A percentile compares a stretch with the other conserved stretches of the same genome.
Conservation (phyloP, 164 flowering plant species). For the Houttuynia cordata region DNA sequence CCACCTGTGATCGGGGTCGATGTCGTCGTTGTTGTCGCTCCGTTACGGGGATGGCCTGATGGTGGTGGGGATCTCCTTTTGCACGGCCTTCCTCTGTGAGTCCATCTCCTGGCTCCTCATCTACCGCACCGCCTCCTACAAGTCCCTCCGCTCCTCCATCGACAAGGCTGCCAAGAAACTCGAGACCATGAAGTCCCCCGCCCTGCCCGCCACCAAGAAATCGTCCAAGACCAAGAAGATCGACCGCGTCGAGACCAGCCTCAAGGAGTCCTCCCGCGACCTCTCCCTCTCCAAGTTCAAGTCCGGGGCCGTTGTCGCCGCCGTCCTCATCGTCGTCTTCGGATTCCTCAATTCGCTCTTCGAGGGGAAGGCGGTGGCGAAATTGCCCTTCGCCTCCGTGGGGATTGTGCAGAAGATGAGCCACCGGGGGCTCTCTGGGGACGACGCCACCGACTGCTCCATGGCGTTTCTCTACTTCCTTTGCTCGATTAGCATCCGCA, state of each 20-base stretch:
- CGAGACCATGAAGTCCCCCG: conserved; percentile 65
- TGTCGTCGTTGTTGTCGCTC: conserved; percentile 12
- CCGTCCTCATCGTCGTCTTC: conserved; percentile 78
- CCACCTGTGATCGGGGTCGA: too few relatives aligned
- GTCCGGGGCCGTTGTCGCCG: conserved; percentile 92
- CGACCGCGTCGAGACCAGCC: conserved; percentile 80
- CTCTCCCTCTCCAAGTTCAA: conserved; percentile 91
- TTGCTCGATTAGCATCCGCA: conserved; percentile 84
- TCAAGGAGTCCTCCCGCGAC: conserved; percentile 87
- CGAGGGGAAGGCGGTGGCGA: conserved; percentile 85
- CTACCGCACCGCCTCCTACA: conserved; percentile 91
- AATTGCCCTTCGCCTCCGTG: conserved; percentile 66
- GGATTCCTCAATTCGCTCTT: conserved; percentile 76
- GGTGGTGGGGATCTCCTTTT: conserved; percentile 65
- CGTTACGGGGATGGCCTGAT: conserved; percentile 68
- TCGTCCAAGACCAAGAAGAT: conserved; percentile 77
- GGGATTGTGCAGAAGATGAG: conserved; percentile 86
- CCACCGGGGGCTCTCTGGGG: conserved; percentile 66
- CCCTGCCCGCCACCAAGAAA: conserved; percentile 17
- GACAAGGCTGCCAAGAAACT: conserved; percentile 90
- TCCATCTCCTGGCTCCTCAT: conserved; percentile 92
- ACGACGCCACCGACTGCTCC: conserved; percentile 86
- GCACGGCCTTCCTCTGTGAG: conserved; percentile 84
- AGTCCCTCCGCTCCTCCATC: conserved; percentile 83
- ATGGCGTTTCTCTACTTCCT: conserved; percentile 92